Evolutionary conservation across 1,284 basidiomycete genomes (phyloP).

Genomic region (Sanghuangporus sanghuang): DNA sequence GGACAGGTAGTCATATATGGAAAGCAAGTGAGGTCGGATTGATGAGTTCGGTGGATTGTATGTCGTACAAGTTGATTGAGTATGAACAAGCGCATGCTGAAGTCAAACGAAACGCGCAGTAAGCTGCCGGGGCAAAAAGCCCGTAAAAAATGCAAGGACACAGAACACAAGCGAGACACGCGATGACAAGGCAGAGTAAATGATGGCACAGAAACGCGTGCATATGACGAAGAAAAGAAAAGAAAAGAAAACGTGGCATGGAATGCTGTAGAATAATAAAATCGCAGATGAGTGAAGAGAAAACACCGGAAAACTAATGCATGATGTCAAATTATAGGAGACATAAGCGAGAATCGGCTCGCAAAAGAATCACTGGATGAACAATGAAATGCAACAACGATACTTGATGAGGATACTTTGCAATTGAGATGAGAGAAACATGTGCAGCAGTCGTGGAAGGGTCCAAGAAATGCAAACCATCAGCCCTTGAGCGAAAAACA

Average conservation of each 20-base stretch:
- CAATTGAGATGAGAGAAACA: conserved; percentile 2
- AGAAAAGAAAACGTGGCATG: neutral
- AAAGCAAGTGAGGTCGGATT: neutral
- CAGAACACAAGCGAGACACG: neutral
- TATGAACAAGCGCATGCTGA: neutral
- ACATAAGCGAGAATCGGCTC: neutral
- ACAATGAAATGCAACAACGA: neutral
- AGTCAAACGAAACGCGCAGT: neutral
- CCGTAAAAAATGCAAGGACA: neutral
- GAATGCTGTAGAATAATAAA: neutral
- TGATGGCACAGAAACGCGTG: neutral
- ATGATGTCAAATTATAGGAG: neutral
- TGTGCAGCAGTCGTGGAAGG: neutral
- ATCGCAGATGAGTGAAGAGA: neutral
- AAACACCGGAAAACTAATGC: neutral
- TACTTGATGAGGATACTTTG: neutral
- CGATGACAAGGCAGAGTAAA: neutral
- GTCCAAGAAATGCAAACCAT: neutral
- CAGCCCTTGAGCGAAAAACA: neutral
- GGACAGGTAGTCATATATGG: neutral
- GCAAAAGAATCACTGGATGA: neutral
- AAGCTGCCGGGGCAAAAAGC: neutral
- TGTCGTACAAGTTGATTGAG: neutral
- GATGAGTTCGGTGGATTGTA: neutral
- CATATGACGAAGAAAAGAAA: neutral